A percentile compares a stretch with the other conserved stretches of the same genome.
phyloP scores from a whole-genome alignment of 1,284 basidiomycete genomes.

The Apiotrichum domesticum region DNA sequence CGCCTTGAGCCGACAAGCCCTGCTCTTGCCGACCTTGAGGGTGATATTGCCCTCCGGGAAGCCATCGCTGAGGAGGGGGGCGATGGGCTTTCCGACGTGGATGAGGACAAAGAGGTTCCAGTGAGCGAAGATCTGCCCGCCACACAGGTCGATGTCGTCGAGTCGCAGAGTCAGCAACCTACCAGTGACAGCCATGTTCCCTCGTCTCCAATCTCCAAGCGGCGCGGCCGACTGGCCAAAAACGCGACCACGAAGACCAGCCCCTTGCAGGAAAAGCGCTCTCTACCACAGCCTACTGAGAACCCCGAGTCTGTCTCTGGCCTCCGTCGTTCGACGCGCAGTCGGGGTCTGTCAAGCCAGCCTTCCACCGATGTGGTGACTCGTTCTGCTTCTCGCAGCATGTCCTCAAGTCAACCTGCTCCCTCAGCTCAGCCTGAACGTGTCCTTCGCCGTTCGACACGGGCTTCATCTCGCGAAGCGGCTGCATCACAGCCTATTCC shows the following conservation, averaged over 20 bases:
- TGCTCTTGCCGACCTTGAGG: constrained; percentile 1
- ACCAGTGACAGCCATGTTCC: too few relatives aligned
- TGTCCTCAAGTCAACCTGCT: background rate
- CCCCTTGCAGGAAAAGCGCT: too few relatives aligned
- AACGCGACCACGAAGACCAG: too few relatives aligned
- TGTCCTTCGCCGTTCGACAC: background rate
- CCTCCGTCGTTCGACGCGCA: too few relatives aligned
- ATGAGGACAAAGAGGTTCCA: background rate
- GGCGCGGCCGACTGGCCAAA: too few relatives aligned
- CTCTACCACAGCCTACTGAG: too few relatives aligned
- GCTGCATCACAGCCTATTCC: constrained; percentile 5
- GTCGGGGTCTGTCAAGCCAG: background rate
- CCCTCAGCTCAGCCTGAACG: background rate
- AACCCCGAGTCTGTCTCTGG: background rate
- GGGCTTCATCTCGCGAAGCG: constrained; percentile 3
- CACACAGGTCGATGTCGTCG: constrained; percentile 1
- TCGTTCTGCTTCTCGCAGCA: background rate
- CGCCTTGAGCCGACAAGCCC: constrained; percentile 5
- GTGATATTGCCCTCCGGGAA: constrained; percentile 15
- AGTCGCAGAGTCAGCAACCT: background rate
- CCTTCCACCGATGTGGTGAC: background rate
- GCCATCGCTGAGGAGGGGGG: constrained; percentile 14
- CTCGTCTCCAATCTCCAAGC: too few relatives aligned
- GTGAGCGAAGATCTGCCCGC: background rate
- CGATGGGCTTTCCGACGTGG: background rate